Base-by-base conservation (phyloP, 345 rosid species). In the Rhizophora apiculata region DNA sequence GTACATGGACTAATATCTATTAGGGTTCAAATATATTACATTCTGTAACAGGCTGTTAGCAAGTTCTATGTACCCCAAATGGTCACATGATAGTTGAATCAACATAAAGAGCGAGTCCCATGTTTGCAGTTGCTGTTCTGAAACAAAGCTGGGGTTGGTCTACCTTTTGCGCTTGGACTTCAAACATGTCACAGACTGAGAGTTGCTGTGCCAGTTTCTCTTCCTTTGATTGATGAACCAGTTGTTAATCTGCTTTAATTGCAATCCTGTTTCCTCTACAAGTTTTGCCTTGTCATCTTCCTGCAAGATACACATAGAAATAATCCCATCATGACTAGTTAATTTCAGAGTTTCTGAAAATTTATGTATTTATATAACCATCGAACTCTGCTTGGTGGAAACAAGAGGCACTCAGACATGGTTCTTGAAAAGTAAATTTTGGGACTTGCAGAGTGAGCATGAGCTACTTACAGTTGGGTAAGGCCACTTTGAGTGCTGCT, bases 141-240 rank as follows among this genome's bases (percentile, higher is more conserved):
- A 18, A 56, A 16, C 60, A 13, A 30, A 30, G 0, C 10, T 18
- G n/a, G n/a, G 21, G 0, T 34, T 26, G 43, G 3, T 78, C 84
- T 85, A 89, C 76, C 91, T 80, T 75, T 95, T 95, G 78, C 99
- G 96, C 87, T 95, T 95, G 57, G 99, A 95, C 76, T 95, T 91
- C 72, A 91, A 82, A 56, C 96, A 94, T 53, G 97, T 88, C 65
- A 87, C 93, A 24, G 97, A 91, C 39, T 88, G 90, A 76, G 99
- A 95, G 77, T 81, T 89, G 93, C 83, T 91, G 73, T 95, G 97
- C 99, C 99, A 91, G 69, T 95, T 95, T 64, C 97, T 82, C 85
- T 95, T 95, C 78, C 99, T 86, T 73, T 95, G 99, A 78, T 95
- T 95, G 80, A 95, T 95, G 79, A 95, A 95, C 99, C 99, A 95